Evolutionary conservation across 495 filamentous ascomycete species (phyloP), one percentile per base, ranked within the genome.

Genomic region (Xylaria nigripes): DNA sequence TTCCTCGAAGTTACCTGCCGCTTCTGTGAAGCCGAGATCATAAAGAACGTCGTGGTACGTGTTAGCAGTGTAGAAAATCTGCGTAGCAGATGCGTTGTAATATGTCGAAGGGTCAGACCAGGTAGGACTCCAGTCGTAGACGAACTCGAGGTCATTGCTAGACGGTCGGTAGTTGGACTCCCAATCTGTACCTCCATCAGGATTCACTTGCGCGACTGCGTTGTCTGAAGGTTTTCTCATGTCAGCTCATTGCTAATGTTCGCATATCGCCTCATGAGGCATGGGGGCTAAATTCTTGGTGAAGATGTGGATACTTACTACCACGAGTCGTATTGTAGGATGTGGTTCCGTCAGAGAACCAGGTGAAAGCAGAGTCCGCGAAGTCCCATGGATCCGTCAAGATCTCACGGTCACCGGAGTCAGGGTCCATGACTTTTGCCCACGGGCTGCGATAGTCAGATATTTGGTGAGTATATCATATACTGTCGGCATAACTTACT

Each of bases 41-140:
- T 81, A 77, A 0, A 81, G 66, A 6, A 80, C 62, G 43, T 81
- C 78, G 59, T 81, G 78, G 61, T 77, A 79, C 2, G 56, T 66
- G 59, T 78, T 79, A 24, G 68, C 68, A 2, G 75, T 80, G 57
- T 79, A 81, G 66, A 81, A 81, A 13, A 79, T 68, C 62, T 81
- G 78, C 0, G 74, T 67, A 42, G 72, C 59, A 12, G 75, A 73
- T 10, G 76, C 71, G 34, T 73, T 68, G 25, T 60, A 58, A 54
- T 78, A 78, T 10, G 48, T 50, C 6, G 60, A 51, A 24, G 64
- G 65, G 24, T 71, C 60, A 13, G 65, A 57, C 55, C 66, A 50
- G 30, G 61, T 67, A 5, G 59, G 27, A 23, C 59, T 60, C 65
- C 66, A 76, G 12, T 67, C 57, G 55, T 75, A 78, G 45, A 70